phyloP scores from a whole-genome alignment of 1,284 basidiomycete genomes.

The Hypsizygus ulmarius region DNA sequence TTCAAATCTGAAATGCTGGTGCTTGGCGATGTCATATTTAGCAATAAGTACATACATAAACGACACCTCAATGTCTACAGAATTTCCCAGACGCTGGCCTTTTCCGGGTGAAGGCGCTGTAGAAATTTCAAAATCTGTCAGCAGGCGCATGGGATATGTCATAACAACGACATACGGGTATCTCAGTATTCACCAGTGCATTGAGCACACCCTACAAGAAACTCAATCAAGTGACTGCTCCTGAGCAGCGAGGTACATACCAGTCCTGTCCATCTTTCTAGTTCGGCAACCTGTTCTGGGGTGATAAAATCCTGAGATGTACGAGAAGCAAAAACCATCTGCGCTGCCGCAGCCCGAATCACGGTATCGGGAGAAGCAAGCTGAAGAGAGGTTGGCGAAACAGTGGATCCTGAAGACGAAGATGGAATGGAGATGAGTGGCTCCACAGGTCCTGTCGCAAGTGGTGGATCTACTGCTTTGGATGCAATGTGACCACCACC shows the following conservation, averaged over 20 bases:
- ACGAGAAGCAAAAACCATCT: conserved; percentile 84
- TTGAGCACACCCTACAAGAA: conserved; percentile 36
- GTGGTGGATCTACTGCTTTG: conserved; percentile 35
- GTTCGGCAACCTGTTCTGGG: conserved; percentile 58
- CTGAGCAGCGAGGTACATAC: conserved; percentile 33
- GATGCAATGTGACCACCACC: conserved; percentile 25
- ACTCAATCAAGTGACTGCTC: conserved; percentile 10
- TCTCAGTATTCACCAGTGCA: conserved; percentile 33
- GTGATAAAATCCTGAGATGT: conserved; percentile 75
- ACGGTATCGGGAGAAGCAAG: conserved; percentile 36
- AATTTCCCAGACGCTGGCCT: conserved; percentile 45
- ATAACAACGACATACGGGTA: conserved; percentile 25
- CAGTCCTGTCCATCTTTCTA: conserved; percentile 70
- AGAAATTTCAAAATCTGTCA: conserved; percentile 1
- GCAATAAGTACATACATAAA: background rate
- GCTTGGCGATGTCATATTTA: background rate
- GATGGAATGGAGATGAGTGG: conserved; percentile 34
- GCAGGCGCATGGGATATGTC: background rate
- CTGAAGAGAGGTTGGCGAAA: conserved; percentile 24
- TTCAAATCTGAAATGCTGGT: background rate
- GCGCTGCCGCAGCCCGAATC: conserved; percentile 75
- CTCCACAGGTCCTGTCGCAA: conserved; percentile 43
- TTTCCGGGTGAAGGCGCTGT: conserved; percentile 41
- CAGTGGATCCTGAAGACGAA: conserved; percentile 21
- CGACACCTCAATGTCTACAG: background rate